Conservation (phyloP, 2,329 filamentous ascomycete genomes). For the Apiospora malaysiana region DNA sequence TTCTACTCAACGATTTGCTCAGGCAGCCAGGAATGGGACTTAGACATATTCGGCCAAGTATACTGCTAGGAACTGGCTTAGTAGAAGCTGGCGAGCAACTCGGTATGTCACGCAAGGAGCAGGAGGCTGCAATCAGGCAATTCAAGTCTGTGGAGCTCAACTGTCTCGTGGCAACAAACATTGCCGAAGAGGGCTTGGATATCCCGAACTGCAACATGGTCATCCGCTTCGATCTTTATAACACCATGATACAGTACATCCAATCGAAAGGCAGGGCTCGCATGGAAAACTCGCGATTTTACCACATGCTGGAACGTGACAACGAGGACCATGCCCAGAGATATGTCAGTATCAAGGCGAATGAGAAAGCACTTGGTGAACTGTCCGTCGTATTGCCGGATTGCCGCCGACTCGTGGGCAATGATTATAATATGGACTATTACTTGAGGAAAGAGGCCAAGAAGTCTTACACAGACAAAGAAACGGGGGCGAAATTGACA, state of each 20-base stretch:
- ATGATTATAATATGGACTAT: constrained; percentile 61
- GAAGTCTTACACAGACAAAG: constrained; percentile 63
- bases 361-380: constrained; percentile 68
- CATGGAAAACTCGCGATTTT: constrained; percentile 76
- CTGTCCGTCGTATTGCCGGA: constrained; percentile 80
- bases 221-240: constrained; percentile 83
- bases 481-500: constrained; percentile 78
- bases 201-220: constrained; percentile 72
- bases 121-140: constrained; percentile 73
- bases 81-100: constrained; percentile 55
- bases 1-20: constrained; percentile 74
- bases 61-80: constrained; percentile 54
- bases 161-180: constrained; percentile 70
- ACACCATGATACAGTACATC: constrained; percentile 91
- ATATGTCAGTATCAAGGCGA: constrained; percentile 64
- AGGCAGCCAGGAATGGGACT: constrained; percentile 58
- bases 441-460: constrained; percentile 59
- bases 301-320: constrained; percentile 79
- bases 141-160: constrained; percentile 66
- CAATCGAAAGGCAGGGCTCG: constrained; percentile 90
- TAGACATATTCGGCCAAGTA: constrained; percentile 58
- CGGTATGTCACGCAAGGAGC: constrained; percentile 70
- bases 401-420: constrained; percentile 71
- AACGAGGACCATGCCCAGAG: constrained; percentile 66
- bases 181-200: constrained; percentile 72